Conservation (phyloP, 768 basidiomycete species). For the Panaeolus cyanescens region DNA sequence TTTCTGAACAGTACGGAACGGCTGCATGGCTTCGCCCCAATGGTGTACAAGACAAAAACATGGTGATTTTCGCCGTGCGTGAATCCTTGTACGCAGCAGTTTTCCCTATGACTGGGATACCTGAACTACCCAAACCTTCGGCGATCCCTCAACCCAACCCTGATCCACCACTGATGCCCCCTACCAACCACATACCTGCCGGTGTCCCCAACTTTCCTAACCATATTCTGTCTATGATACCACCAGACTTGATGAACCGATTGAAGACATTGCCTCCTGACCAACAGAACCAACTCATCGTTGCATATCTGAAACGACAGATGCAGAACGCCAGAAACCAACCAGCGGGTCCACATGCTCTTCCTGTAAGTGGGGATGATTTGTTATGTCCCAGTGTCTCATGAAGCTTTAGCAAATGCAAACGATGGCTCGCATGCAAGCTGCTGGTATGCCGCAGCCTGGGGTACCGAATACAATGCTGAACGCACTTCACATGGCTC, state of each 20-base stretch:
- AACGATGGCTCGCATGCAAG: not conserved
- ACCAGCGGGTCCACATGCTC: not conserved
- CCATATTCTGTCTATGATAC: not conserved
- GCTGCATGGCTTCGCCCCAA: constrained; percentile 50
- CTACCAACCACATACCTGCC: constrained; percentile 7
- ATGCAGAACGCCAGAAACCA: not conserved
- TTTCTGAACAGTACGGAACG: constrained; percentile 46
- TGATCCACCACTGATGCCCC: not conserved
- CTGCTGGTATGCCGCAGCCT: constrained; percentile 3
- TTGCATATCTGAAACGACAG: not conserved
- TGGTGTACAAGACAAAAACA: constrained; percentile 43
- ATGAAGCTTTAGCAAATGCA: not conserved
- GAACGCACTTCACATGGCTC: constrained; percentile 15
- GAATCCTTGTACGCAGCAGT: constrained; percentile 43
- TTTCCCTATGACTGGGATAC: constrained; percentile 54
- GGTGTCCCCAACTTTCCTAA: not conserved
- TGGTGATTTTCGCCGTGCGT: constrained; percentile 46
- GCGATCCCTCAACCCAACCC: not conserved
- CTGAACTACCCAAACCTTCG: constrained; percentile 43
- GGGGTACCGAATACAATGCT: constrained; percentile 15
- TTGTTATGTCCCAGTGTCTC: no score
- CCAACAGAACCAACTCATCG: no score
- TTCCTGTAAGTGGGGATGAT: not conserved
- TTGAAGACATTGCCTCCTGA: not conserved
- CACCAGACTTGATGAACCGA: not conserved